Conservation (phyloP, 2,329 filamentous ascomycete species). For the Leptographium procerum region DNA sequence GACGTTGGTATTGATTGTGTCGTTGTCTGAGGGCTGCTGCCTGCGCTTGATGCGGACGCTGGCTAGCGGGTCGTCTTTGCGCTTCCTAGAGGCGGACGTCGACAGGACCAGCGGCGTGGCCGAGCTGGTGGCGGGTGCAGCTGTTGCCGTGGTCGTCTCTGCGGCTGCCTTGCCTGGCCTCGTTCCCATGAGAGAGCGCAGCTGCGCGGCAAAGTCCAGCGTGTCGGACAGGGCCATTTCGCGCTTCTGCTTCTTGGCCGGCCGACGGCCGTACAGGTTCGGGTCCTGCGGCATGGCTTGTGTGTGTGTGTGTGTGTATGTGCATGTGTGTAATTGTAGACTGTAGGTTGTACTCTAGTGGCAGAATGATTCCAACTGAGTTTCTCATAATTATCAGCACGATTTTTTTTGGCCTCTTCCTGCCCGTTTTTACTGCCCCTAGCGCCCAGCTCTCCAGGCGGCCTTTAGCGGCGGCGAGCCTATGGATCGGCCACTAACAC, state of each 20-base stretch:
- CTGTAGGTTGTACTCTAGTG: too few relatives aligned
- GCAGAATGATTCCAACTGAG: too few relatives aligned
- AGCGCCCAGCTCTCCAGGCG: neutral
- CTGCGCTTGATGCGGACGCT: neutral
- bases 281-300: slow-evolving; percentile 50
- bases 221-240: slow-evolving; percentile 61
- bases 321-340: neutral
- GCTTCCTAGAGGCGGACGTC: neutral
- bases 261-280: slow-evolving; percentile 65
- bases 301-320: neutral
- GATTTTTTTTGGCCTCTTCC: neutral
- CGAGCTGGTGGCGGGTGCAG: neutral
- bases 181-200: slow-evolving; percentile 76
- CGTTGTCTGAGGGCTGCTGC: neutral
- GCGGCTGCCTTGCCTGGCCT: slow-evolving; percentile 24
- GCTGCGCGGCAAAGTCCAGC: slow-evolving; percentile 78
- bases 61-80: neutral
- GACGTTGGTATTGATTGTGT: too few relatives aligned
- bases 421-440: too few relatives aligned
- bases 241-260: slow-evolving; percentile 56
- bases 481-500: neutral
- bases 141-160: slow-evolving; percentile 16
- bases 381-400: neutral
- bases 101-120: neutral
- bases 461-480: neutral